Base-by-base conservation (phyloP, 768 basidiomycete species). In the Phlebiopsis flavidoalba region DNA sequence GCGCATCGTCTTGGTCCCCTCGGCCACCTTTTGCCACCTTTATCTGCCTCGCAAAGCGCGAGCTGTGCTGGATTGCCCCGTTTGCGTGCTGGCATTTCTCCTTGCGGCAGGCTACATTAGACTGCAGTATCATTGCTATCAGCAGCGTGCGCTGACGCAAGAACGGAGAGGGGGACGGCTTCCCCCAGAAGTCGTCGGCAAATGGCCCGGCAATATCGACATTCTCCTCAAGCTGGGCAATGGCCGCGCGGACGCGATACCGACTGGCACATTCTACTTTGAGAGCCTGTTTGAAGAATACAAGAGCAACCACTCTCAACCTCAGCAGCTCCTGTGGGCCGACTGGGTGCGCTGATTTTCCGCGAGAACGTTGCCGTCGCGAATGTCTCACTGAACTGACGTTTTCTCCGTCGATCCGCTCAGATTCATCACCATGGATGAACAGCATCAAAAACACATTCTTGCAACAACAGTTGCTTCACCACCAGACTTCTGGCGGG, bases 171-270 rank as follows among this genome's bases (percentile, higher is more conserved):
- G 80, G 5, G 85, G 84, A 6, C 74, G 75, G 61, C 75, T 71
- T 1, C 82, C 87, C 52, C 85, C 85, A 3, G 73, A 78, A 19
- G 82, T 89, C 15, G 74, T 80, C 17, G 88, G 88, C 7, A 85
- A 81, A 74, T 88, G 86, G 86, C 88, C 87, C 3, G 89, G 89
- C n/a, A 90, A 90, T 68, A 73, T 90, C 65, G 89, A 91, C 65
- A 70, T 90, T 52, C 77, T 88, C 59, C 67, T 88, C 51, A 75
- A 72, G 57, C 80, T 86, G 75, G 76, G 81, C 65, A 74, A 74
- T n/a, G 21, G 80, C 82, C 0, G 81, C 83, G 69, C 79, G 81
- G 63, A 82, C 78, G 21, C 79, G 79, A 65, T 90, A 90, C 69
- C 74, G n/a, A n/a, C 85, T 14, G 78, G 82, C 49, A 82, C 86